Percentiles rank a stretch among this genome's conserved stretches.
These are phyloP conservation scores for Chimonanthus praecox DNA, from an alignment of 164 flowering plant species.

Conservation along the genomic window DNA sequence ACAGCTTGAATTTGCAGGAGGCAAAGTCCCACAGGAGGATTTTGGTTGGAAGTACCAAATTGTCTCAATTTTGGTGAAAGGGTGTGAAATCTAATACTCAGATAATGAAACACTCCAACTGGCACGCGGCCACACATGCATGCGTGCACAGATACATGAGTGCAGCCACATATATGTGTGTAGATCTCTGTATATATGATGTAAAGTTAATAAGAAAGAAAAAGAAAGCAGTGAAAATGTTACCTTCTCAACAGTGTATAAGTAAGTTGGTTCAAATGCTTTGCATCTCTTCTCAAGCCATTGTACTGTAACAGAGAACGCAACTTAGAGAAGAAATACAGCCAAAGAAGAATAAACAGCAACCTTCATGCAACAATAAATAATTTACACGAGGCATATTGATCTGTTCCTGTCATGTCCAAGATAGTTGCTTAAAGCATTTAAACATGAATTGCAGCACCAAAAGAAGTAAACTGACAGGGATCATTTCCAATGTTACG, in stretches of 20 bases:
- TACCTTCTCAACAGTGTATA: slow-evolving; percentile 95
- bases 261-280: slow-evolving; percentile 81
- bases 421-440: not conserved
- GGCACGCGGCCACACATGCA: not conserved
- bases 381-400: not conserved
- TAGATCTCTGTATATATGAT: too few relatives aligned
- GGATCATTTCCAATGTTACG: too few relatives aligned
- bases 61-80: too few relatives aligned
- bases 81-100: too few relatives aligned
- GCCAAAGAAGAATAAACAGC: not conserved
- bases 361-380: not conserved
- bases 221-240: not conserved
- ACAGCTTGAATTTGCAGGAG: too few relatives aligned
- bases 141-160: not conserved
- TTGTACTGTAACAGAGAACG: slow-evolving; percentile 45
- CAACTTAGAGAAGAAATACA: not conserved
- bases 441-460: not conserved
- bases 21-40: too few relatives aligned
- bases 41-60: too few relatives aligned
- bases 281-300: slow-evolving; percentile 78
- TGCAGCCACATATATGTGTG: not conserved
- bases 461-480: not conserved
- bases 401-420: not conserved
- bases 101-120: not conserved
- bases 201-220: not conserved